Percentiles rank a stretch among this genome's conserved stretches.
Conservation (phyloP, 768 basidiomycete species). For the Macrolepiota albuminosa region DNA sequence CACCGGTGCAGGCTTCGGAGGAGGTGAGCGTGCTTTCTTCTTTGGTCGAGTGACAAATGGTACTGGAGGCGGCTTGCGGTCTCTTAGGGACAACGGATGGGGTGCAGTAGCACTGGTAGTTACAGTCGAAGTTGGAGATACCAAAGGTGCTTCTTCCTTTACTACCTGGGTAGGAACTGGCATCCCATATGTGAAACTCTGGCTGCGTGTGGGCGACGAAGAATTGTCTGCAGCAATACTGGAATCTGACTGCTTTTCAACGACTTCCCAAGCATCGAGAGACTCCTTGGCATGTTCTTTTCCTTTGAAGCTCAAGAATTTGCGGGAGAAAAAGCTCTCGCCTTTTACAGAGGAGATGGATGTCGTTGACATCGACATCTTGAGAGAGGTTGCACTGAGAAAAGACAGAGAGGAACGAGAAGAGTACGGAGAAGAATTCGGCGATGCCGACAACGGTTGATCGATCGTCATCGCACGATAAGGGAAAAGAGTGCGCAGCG, state of each 20-base stretch:
- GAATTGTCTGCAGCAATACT: slow-evolving; percentile 22
- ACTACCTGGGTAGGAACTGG: slow-evolving; percentile 8
- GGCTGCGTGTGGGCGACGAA: slow-evolving; percentile 23
- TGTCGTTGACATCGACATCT: slow-evolving; percentile 26
- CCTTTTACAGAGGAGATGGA: slow-evolving; percentile 30
- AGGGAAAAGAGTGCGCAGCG: slow-evolving; percentile 43
- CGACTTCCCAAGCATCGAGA: slow-evolving; percentile 43
- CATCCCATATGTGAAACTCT: slow-evolving; percentile 24
- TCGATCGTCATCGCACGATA: slow-evolving; percentile 30
- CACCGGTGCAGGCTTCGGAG: slow-evolving; percentile 12
- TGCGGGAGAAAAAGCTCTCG: slow-evolving; percentile 29
- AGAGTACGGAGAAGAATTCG: slow-evolving; percentile 35
- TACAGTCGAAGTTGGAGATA: slow-evolving; percentile 7
- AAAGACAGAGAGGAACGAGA: slow-evolving; percentile 30
- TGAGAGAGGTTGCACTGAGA: slow-evolving; percentile 44
- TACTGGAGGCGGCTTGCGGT: slow-evolving; percentile 22
- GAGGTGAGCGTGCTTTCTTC: slow-evolving; percentile 17
- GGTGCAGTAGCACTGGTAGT: slow-evolving; percentile 6
- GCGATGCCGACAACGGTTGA: slow-evolving; percentile 36
- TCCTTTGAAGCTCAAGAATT: slow-evolving; percentile 34
- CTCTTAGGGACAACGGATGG: slow-evolving; percentile 19
- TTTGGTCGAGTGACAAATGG: slow-evolving; percentile 21
- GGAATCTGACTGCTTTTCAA: slow-evolving; percentile 22
- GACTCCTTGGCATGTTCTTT: slow-evolving; percentile 35
- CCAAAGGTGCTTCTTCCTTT: not conserved